Evolutionary conservation across 225 moss, liverwort and hornwort genomes (phyloP), one percentile per base, ranked within the genome.

Genomic region (Physcomitrellopsis africana): DNA sequence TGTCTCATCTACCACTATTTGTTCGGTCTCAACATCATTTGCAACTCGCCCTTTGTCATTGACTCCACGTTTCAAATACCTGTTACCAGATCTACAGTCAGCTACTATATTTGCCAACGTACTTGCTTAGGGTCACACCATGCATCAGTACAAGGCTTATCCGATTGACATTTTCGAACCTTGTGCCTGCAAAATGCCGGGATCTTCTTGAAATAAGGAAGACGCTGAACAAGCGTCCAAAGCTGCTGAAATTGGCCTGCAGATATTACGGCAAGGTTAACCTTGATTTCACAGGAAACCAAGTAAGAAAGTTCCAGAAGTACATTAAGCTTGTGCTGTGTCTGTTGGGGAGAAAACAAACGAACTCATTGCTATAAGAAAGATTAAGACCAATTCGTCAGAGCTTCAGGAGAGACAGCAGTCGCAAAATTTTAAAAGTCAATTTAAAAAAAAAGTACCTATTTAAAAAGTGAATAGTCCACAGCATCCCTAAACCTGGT

Each of bases 21-120:
- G 96, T 70, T 94, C 96, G 58, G 92, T 94, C 87, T 96, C 96
- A 67, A 96, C 94, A 75, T 96, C 96, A 80, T 96, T 96, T 78
- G 96, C 96, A 81, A 96, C 96, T 80, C 89, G 86, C 29, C 94
- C 96, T 60, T 89, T 90, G 80, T 94, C 92, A 86, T 94, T 96
- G 32, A 96, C 94, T 26, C 96, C 96, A 72, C 96, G 92, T 82
- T 96, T 96, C 82, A 96, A 78, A 79, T 96, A 96, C 83, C 96
- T 96, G 82, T 77, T 65, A 80, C 41, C 64, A 81, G 13, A 19
- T 79, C 70, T 23, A 69, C 54, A 78, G 43, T 80, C 47, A 80
- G 71, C 11, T 42, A 44, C 68, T 49, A 27, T 77, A 54, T 57
- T 60, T 63, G 67, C 42, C 67, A 26, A 57, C 67, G 13, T 32